These are phyloP conservation scores for Paramecium tetraurelia DNA, from an alignment of 73 alveolate genomes.

Conservation along the genomic window DNA sequence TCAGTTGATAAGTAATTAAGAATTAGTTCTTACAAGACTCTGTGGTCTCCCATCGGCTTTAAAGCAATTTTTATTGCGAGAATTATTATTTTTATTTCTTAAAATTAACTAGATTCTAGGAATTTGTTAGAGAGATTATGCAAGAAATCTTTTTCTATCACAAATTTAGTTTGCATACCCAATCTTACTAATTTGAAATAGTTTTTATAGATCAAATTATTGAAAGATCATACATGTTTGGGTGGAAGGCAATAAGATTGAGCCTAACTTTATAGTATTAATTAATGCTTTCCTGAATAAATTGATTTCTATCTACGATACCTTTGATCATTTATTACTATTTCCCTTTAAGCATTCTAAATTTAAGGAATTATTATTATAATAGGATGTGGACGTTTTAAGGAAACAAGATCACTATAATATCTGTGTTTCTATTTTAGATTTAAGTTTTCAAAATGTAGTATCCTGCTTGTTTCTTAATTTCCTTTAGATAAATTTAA, in stretches of 20 bases:
- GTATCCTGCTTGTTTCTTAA: neutral
- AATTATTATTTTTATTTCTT: neutral
- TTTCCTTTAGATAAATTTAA: neutral
- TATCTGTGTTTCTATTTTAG: neutral
- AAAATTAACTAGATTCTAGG: neutral
- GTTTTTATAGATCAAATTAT: neutral
- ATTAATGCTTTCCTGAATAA: neutral
- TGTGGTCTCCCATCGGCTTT: neutral
- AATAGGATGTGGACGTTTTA: neutral
- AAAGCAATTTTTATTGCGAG: neutral
- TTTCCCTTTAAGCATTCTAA: neutral
- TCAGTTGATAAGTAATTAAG: neutral
- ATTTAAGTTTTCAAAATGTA: neutral
- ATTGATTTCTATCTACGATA: neutral
- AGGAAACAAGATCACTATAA: neutral
- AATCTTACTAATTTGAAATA: neutral
- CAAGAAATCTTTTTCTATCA: neutral
- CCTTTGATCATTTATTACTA: neutral
- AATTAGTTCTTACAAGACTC: neutral
- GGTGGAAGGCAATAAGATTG: neutral
- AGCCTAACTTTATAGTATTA: neutral
- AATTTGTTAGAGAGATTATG: conserved; percentile 1
- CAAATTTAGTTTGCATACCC: neutral
- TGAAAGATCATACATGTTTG: neutral
- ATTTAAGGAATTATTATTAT: neutral